These are phyloP conservation scores for Fragaria iinumae DNA, from an alignment of 306 rosid species.

Conservation along the genomic window DNA sequence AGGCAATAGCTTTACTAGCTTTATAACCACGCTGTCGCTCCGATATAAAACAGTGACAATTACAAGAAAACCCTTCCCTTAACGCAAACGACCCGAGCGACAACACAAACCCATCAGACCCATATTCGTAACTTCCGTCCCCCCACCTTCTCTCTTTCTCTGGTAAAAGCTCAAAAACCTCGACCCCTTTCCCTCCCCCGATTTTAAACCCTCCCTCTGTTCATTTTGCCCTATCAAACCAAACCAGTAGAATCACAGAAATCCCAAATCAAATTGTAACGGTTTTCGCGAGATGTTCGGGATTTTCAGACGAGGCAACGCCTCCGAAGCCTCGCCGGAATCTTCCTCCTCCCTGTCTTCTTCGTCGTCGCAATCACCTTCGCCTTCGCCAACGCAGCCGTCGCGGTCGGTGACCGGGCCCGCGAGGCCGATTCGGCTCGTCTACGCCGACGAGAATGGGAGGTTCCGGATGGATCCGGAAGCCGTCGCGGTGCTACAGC, in stretches of 20 bases:
- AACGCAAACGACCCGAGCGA: no score
- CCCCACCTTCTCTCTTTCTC: not conserved
- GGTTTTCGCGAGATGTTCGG: slow-evolving; percentile 37
- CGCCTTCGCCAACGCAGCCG: slow-evolving; percentile 35
- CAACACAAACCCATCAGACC: not conserved
- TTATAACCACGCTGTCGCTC: slow-evolving; percentile 34
- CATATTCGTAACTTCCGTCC: slow-evolving; percentile 12
- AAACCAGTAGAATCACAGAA: not conserved
- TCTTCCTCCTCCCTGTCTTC: slow-evolving; percentile 26
- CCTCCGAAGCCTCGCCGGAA: slow-evolving; percentile 48
- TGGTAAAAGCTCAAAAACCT: slow-evolving; percentile 16
- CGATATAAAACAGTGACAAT: not conserved
- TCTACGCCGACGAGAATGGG: slow-evolving; percentile 85
- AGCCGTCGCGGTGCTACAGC: slow-evolving; percentile 86
- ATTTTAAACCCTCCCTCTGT: slow-evolving; percentile 39
- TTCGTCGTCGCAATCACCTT: slow-evolving; percentile 35
- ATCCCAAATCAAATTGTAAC: not conserved
- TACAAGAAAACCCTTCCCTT: slow-evolving; percentile 15
- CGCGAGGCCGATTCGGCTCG: slow-evolving; percentile 75
- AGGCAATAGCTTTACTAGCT: slow-evolving; percentile 21
- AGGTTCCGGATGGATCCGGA: slow-evolving; percentile 94
- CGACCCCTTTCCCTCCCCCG: slow-evolving; percentile 50
- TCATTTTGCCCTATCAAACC: not conserved
- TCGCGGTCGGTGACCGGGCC: slow-evolving; percentile 64
- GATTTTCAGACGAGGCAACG: slow-evolving; percentile 39